phyloP scores from a whole-genome alignment of 164 flowering plant species.

The Platanus orientalis region DNA sequence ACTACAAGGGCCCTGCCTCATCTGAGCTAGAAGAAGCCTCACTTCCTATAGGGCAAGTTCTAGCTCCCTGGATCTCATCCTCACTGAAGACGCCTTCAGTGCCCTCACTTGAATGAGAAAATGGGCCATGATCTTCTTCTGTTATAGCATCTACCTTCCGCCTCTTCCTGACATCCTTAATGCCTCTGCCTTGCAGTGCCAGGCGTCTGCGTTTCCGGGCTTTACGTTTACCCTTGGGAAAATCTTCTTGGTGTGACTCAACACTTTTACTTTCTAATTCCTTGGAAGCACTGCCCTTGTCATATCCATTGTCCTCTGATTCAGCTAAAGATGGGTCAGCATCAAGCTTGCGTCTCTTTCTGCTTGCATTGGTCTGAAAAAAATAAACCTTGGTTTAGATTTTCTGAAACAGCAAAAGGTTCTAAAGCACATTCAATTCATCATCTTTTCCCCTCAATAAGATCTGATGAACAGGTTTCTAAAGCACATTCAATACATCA shows the following conservation, averaged over 20 bases:
- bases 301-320: constrained; percentile 51
- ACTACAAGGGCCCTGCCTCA: constrained; percentile 30
- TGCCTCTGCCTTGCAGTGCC: constrained; percentile 66
- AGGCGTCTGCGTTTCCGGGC: constrained; percentile 74
- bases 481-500: no score
- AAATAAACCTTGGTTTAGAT: constrained; percentile 3
- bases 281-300: constrained; percentile 27
- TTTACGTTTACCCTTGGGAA: constrained; percentile 88
- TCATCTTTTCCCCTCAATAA: no score
- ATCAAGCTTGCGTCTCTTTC: constrained; percentile 78
- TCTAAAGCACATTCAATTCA: no score
- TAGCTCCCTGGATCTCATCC: constrained; percentile 60
- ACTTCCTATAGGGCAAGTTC: constrained; percentile 30
- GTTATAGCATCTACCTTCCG: constrained; percentile 33
- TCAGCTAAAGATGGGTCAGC: constrained; percentile 41
- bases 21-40: constrained; percentile 67
- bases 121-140: constrained; percentile 49
- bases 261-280: constrained; percentile 42
- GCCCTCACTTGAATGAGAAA: constrained; percentile 57
- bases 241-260: constrained; percentile 60
- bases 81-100: constrained; percentile 50
- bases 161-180: constrained; percentile 54
- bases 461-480: no score
- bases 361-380: constrained; percentile 68
- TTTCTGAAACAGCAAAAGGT: background rate